Evolutionary conservation across 1,139 yeast species (phyloP).

Genomic region (Kodamaea sp.): DNA sequence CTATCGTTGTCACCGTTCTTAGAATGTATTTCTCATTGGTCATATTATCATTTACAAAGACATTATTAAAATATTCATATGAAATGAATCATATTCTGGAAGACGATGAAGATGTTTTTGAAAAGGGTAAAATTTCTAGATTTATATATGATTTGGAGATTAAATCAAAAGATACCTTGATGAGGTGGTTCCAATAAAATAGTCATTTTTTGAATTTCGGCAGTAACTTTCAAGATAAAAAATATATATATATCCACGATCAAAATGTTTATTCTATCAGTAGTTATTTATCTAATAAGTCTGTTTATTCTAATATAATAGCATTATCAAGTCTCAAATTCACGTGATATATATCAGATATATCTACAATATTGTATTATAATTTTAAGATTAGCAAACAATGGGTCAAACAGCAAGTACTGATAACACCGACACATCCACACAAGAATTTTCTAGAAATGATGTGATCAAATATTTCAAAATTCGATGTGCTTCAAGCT

Average conservation of each 20-base stretch:
- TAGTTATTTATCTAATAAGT: neutral
- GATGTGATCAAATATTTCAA: slow-evolving; percentile 5
- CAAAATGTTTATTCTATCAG: neutral
- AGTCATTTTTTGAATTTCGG: neutral
- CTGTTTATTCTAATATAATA: too few relatives aligned
- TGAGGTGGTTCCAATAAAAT: neutral
- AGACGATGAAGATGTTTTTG: slow-evolving; percentile 1
- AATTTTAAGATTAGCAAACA: neutral
- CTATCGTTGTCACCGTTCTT: slow-evolving; percentile 48
- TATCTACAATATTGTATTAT: too few relatives aligned
- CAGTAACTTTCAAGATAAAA: neutral
- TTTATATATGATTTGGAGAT: slow-evolving; percentile 7
- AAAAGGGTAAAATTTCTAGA: slow-evolving; percentile 4
- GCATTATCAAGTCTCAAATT: neutral
- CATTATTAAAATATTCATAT: slow-evolving; percentile 26
- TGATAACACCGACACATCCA: neutral
- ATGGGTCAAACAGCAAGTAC: slow-evolving; percentile 4
- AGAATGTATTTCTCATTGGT: slow-evolving; percentile 68
- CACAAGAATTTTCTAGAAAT: slow-evolving; percentile 3
- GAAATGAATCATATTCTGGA: slow-evolving; percentile 1
- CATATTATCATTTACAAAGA: slow-evolving; percentile 56
- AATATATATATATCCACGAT: too few relatives aligned
- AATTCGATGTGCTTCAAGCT: slow-evolving; percentile 4
- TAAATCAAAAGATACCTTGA: slow-evolving; percentile 2
- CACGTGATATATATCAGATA: neutral